Conservation (phyloP, 2,329 filamentous ascomycete species). For the Curvularia eragrostidis region DNA sequence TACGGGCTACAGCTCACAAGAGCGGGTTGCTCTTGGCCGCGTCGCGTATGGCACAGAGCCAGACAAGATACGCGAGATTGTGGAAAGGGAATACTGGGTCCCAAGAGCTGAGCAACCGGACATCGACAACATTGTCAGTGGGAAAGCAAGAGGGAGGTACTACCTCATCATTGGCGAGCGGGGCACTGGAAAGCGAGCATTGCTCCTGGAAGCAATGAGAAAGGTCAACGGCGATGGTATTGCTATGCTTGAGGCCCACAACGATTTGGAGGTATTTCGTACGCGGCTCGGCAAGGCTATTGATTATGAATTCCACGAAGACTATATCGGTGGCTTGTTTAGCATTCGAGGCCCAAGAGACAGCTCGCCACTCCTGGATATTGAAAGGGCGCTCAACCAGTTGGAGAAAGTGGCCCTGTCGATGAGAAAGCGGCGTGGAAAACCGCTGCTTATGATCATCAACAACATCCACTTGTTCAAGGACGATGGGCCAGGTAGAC, state of each 20-base stretch:
- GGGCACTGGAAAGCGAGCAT: conserved; percentile 92
- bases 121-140: conserved; percentile 82
- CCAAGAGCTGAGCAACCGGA: conserved; percentile 77
- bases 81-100: conserved; percentile 75
- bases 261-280: conserved; percentile 92
- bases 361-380: conserved; percentile 88
- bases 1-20: conserved; percentile 44
- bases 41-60: conserved; percentile 40
- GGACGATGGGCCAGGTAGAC: conserved; percentile 86
- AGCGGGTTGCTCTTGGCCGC: conserved; percentile 40
- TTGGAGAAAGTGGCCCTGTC: conserved; percentile 90
- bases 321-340: conserved; percentile 95
- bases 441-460: conserved; percentile 85
- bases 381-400: conserved; percentile 96
- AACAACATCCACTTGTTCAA: conserved; percentile 91
- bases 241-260: conserved; percentile 95
- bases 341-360: conserved; percentile 91
- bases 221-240: conserved; percentile 87
- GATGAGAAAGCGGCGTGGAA: conserved; percentile 65
- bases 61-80: conserved; percentile 36
- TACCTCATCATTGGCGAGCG: conserved; percentile 93
- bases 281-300: conserved; percentile 90
- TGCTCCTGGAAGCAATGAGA: conserved; percentile 92
- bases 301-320: conserved; percentile 96
- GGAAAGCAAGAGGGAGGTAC: conserved; percentile 78